Evolutionary conservation across 2,329 filamentous ascomycete species (phyloP).

Genomic region (Aspergillus sp.): DNA sequence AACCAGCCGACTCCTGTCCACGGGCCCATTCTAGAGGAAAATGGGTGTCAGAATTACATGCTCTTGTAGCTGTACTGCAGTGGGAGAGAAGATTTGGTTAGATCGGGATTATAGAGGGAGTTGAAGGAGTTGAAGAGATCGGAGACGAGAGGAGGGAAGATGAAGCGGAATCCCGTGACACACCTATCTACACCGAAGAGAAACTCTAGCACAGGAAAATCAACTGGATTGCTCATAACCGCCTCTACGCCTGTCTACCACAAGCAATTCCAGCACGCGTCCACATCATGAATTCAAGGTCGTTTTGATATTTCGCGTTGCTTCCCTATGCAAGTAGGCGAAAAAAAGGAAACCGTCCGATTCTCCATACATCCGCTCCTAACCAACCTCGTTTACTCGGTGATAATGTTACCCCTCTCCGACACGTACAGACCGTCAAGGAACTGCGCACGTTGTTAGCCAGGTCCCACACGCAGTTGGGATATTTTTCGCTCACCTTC

Average conservation of each 20-base stretch:
- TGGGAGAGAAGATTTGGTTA: too few species aligned
- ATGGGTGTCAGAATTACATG: neutral
- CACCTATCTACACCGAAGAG: too few species aligned
- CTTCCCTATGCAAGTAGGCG: constrained; percentile 33
- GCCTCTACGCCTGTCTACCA: constrained; percentile 20
- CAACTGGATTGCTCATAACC: constrained; percentile 12
- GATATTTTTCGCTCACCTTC: constrained; percentile 54
- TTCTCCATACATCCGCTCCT: constrained; percentile 28
- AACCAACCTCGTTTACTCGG: constrained; percentile 38
- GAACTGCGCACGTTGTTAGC: constrained; percentile 53
- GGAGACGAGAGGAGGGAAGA: too few species aligned
- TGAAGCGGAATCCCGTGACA: too few species aligned
- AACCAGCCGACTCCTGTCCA: constrained; percentile 18
- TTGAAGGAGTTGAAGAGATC: too few species aligned
- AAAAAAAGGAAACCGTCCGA: constrained; percentile 29
- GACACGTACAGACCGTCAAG: constrained; percentile 99
- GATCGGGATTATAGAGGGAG: too few species aligned
- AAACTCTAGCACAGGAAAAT: constrained; percentile 6
- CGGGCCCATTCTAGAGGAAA: constrained; percentile 13
- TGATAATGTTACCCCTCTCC: constrained; percentile 90
- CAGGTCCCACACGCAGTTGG: neutral
- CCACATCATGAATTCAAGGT: constrained; percentile 19
- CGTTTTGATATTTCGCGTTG: constrained; percentile 32
- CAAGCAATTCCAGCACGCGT: constrained; percentile 13
- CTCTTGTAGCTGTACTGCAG: too few species aligned